Evolutionary conservation across 2,329 filamentous ascomycete genomes (phyloP).

Genomic region (Stachybotrys chartarum): DNA sequence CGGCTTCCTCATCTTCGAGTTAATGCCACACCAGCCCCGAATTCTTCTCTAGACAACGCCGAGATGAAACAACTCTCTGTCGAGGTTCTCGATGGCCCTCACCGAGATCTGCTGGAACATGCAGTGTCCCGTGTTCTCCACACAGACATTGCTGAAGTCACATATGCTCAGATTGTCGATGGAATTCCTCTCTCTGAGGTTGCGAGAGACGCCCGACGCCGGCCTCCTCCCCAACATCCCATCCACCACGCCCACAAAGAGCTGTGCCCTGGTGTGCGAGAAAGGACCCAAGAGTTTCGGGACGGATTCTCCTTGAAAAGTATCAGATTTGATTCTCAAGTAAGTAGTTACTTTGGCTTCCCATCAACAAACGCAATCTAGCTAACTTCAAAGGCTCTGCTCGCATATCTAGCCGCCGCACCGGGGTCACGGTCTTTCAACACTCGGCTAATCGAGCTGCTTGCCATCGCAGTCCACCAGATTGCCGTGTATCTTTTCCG

Average conservation of each 20-base stretch:
- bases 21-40: background rate
- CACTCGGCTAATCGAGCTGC: constrained; percentile 21
- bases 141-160: constrained; percentile 6
- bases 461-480: constrained; percentile 19
- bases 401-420: constrained; percentile 13
- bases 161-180: constrained; percentile 16
- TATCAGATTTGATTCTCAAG: constrained; percentile 7
- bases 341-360: background rate
- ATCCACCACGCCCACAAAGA: constrained; percentile 9
- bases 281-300: constrained; percentile 9
- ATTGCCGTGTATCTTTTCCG: constrained; percentile 17
- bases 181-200: constrained; percentile 9
- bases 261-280: constrained; percentile 10
- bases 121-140: constrained; percentile 8
- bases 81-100: background rate
- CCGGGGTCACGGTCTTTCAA: constrained; percentile 17
- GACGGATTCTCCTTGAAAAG: constrained; percentile 1
- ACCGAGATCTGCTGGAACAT: background rate
- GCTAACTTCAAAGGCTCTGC: constrained; percentile 12
- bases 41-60: background rate
- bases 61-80: background rate
- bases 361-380: background rate
- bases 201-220: background rate
- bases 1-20: background rate
- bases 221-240: constrained; percentile 4